A percentile compares a stretch with the other conserved stretches of the same genome.
Evolutionary conservation across 257 asterid species (phyloP).

Genomic region (Gentiana dahurica): DNA sequence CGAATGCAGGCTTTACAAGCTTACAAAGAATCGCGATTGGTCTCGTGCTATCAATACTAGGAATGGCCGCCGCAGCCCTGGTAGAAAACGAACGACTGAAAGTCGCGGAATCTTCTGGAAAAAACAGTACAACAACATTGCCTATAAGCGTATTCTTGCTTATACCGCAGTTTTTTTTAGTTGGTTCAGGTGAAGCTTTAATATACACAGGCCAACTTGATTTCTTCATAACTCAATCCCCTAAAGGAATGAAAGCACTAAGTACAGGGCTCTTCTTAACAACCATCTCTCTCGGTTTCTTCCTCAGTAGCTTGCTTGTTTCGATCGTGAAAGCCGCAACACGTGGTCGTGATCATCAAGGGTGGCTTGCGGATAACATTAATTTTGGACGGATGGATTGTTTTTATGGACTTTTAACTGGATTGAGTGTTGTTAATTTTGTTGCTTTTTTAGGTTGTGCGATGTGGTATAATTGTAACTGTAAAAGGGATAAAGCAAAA

Average conservation of each 20-base stretch:
- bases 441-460: slow-evolving; percentile 49
- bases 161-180: slow-evolving; percentile 57
- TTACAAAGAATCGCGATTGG: slow-evolving; percentile 59
- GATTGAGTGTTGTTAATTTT: slow-evolving; percentile 49
- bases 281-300: slow-evolving; percentile 41
- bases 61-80: slow-evolving; percentile 53
- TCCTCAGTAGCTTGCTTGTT: slow-evolving; percentile 17
- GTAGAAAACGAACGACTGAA: slow-evolving; percentile 41
- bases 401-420: slow-evolving; percentile 66
- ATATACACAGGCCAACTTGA: slow-evolving; percentile 85
- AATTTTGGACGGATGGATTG: slow-evolving; percentile 73
- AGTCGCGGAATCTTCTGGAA: slow-evolving; percentile 28
- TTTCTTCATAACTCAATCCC: slow-evolving; percentile 72
- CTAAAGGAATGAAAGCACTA: slow-evolving; percentile 87
- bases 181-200: slow-evolving; percentile 86
- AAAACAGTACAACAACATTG: slow-evolving; percentile 6
- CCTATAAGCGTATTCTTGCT: slow-evolving; percentile 64
- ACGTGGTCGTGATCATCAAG: slow-evolving; percentile 4
- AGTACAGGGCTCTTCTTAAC: slow-evolving; percentile 78
- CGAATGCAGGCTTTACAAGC: slow-evolving; percentile 43
- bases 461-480: slow-evolving; percentile 18
- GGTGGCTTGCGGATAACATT: slow-evolving; percentile 32
- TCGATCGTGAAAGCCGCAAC: slow-evolving; percentile 23
- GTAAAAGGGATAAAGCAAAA: no score
- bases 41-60: slow-evolving; percentile 32